These are phyloP conservation scores for Quercus gilva DNA, from an alignment of 306 rosid species.

Conservation along the genomic window DNA sequence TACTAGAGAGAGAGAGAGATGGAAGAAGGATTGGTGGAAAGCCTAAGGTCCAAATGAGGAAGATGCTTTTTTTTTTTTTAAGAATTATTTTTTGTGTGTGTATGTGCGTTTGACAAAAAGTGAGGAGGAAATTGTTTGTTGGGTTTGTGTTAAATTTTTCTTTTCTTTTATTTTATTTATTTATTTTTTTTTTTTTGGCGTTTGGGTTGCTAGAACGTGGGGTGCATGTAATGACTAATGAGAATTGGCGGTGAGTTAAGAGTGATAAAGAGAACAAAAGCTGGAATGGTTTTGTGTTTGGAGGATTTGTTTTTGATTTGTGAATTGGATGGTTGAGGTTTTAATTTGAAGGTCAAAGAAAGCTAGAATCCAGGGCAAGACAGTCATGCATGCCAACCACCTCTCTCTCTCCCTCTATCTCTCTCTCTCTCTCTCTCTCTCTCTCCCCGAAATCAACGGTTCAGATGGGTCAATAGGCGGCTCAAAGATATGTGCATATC, in stretches of 20 bases:
- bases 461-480: neutral
- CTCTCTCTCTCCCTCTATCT: neutral
- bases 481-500: neutral
- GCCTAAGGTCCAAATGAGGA: constrained; percentile 30
- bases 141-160: constrained; percentile 15
- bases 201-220: constrained; percentile 53
- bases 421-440: neutral
- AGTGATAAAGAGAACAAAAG: constrained; percentile 19
- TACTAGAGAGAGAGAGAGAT: neutral
- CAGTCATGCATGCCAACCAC: constrained; percentile 36
- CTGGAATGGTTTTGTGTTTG: constrained; percentile 10
- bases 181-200: constrained; percentile 27
- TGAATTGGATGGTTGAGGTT: constrained; percentile 55
- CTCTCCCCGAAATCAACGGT: constrained; percentile 17
- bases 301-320: constrained; percentile 6
- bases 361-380: constrained; percentile 40
- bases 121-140: constrained; percentile 39
- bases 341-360: constrained; percentile 50
- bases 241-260: constrained; percentile 26
- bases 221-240: constrained; percentile 73
- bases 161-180: neutral
- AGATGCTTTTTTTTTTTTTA: neutral
- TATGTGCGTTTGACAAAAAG: constrained; percentile 29
- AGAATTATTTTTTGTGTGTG: constrained; percentile 14
- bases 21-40: constrained; percentile 17